These are phyloP conservation scores for Nannizziopsis barbatae DNA, from an alignment of 2,329 filamentous ascomycete species.

Conservation along the genomic window DNA sequence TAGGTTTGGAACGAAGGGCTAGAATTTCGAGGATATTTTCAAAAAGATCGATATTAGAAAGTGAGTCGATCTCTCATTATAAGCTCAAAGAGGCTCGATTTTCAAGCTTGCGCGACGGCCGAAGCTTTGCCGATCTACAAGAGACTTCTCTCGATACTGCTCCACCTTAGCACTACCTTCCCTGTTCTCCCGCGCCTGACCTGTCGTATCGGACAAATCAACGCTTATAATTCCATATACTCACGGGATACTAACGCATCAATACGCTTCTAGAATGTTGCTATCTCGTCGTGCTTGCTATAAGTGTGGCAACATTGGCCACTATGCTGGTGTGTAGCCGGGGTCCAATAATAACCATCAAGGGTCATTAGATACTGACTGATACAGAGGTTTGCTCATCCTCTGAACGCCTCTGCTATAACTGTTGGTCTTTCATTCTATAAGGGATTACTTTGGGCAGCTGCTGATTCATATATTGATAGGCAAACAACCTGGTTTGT, in stretches of 20 bases:
- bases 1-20: conserved; percentile 3
- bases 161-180: neutral
- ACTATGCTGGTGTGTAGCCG: conserved; percentile 43
- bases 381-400: conserved; percentile 82
- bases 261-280: conserved; percentile 46
- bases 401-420: conserved; percentile 97
- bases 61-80: neutral
- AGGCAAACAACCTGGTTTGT: conserved; percentile 40
- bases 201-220: neutral
- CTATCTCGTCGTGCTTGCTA: conserved; percentile 76
- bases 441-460: neutral
- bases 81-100: neutral
- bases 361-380: conserved; percentile 45
- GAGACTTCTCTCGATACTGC: neutral
- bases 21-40: conserved; percentile 1
- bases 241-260: neutral
- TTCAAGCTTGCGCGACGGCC: neutral
- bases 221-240: neutral
- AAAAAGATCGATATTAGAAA: conserved; percentile 1
- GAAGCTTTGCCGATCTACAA: neutral
- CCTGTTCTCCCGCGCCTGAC: neutral
- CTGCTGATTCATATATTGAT: conserved; percentile 8
- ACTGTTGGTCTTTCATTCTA: conserved; percentile 55
- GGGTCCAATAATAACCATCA: conserved; percentile 34
- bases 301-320: conserved; percentile 67